Evolutionary conservation across 352 stramenopile species (phyloP).

Genomic region (Globisporangium spinosum): DNA sequence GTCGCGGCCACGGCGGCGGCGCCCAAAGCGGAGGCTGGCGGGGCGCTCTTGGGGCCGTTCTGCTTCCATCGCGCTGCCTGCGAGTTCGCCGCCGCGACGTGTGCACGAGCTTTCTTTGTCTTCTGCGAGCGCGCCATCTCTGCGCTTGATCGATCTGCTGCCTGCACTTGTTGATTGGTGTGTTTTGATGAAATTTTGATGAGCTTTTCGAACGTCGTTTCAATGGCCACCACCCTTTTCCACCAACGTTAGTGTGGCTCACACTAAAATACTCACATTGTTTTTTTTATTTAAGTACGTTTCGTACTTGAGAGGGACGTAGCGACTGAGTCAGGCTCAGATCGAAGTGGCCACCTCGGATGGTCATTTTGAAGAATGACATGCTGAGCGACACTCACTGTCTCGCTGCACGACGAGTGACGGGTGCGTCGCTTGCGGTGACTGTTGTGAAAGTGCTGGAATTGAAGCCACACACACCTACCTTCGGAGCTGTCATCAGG

Average conservation of each 20-base stretch:
- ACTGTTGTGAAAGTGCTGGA: too few species aligned
- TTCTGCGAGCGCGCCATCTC: constrained; percentile 45
- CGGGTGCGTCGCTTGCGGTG: too few species aligned
- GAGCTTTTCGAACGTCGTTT: constrained; percentile 9
- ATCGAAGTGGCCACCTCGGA: too few species aligned
- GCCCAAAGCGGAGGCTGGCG: constrained; percentile 24
- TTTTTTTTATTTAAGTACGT: neutral
- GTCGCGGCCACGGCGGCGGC: constrained; percentile 61
- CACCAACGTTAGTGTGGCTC: neutral
- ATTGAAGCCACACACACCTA: too few species aligned
- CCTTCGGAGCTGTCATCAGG: too few species aligned
- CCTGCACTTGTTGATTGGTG: neutral
- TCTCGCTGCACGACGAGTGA: too few species aligned
- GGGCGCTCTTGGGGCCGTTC: constrained; percentile 6
- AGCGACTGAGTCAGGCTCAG: too few species aligned
- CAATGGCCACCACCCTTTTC: constrained; percentile 14
- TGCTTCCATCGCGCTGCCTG: constrained; percentile 19
- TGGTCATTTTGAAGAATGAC: too few species aligned
- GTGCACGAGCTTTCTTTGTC: constrained; percentile 50
- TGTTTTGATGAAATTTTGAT: neutral
- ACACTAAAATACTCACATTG: neutral
- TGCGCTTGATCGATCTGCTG: neutral
- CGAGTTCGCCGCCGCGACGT: constrained; percentile 48
- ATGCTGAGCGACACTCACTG: too few species aligned
- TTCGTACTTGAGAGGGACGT: neutral